Conservation (phyloP, 352 stramenopile species). For the Phytophthora brassicae region DNA sequence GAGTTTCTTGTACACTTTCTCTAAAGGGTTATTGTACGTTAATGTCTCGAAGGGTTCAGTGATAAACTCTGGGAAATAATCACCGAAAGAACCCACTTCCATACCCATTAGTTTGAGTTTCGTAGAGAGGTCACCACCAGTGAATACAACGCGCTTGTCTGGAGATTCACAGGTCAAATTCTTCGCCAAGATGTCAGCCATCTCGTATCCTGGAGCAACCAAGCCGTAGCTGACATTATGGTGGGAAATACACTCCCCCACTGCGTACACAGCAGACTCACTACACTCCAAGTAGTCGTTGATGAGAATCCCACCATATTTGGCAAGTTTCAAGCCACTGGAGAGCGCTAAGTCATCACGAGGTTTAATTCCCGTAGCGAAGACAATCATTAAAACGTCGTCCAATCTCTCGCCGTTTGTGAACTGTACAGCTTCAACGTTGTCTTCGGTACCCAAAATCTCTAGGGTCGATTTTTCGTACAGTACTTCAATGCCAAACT, state of each 20-base stretch:
- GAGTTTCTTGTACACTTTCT: constrained; percentile 91
- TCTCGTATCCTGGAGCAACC: constrained; percentile 91
- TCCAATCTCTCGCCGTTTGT: constrained; percentile 76
- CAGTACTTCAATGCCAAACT: constrained; percentile 84
- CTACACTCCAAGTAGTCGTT: constrained; percentile 87
- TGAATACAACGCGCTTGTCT: constrained; percentile 59
- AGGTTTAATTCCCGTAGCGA: constrained; percentile 91
- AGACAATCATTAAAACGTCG: constrained; percentile 92
- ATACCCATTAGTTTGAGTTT: constrained; percentile 95
- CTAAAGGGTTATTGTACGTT: constrained; percentile 91
- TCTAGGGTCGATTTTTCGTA: constrained; percentile 86
- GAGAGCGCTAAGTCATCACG: constrained; percentile 85
- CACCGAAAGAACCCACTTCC: constrained; percentile 92
- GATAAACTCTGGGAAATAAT: constrained; percentile 76
- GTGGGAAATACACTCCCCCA: constrained; percentile 91
- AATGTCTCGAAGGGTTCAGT: constrained; percentile 67
- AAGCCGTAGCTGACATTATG: constrained; percentile 93
- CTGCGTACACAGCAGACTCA: constrained; percentile 77
- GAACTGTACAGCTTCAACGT: constrained; percentile 75
- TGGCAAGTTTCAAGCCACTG: constrained; percentile 65
- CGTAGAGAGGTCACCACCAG: constrained; percentile 88
- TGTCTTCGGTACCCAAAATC: constrained; percentile 42
- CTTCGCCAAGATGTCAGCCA: constrained; percentile 88
- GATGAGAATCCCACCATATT: constrained; percentile 89
- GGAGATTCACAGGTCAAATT: constrained; percentile 47